Percentiles rank a stretch among this genome's conserved stretches.
These are phyloP conservation scores for Xylariaceae sp. DNA, from an alignment of 2,329 filamentous ascomycete species.

Conservation along the genomic window DNA sequence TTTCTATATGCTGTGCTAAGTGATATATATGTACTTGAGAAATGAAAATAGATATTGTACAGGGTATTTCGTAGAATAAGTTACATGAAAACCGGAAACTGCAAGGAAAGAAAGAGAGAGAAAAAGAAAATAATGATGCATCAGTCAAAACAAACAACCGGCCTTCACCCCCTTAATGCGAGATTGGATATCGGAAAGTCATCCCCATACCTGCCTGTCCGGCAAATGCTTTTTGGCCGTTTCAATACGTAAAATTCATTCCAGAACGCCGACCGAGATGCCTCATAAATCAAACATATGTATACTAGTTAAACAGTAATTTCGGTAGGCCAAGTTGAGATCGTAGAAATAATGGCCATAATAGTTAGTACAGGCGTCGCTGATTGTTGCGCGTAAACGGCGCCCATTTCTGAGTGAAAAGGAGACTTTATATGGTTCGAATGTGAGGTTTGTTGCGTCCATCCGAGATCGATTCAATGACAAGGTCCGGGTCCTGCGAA, in stretches of 20 bases:
- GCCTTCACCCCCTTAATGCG: slow-evolving; percentile 19
- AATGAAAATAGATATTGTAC: slow-evolving; percentile 23
- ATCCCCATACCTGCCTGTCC: slow-evolving; percentile 8
- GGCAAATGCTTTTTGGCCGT: slow-evolving; percentile 17
- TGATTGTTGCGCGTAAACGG: neutral
- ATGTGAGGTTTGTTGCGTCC: neutral
- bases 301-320: neutral
- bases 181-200: slow-evolving; percentile 22
- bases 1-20: slow-evolving; percentile 14
- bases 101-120: slow-evolving; percentile 2
- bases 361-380: neutral
- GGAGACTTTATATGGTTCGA: neutral
- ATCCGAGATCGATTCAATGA: too few species aligned
- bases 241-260: slow-evolving; percentile 12
- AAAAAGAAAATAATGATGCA: slow-evolving; percentile 3
- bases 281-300: neutral
- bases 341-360: neutral
- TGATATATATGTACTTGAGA: slow-evolving; percentile 8
- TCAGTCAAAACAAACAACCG: slow-evolving; percentile 10
- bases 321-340: neutral
- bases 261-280: slow-evolving; percentile 12
- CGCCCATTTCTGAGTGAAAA: neutral
- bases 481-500: too few species aligned
- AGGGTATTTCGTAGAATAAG: slow-evolving; percentile 26
- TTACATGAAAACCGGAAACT: slow-evolving; percentile 19